phyloP scores from a whole-genome alignment of 2,329 filamentous ascomycete species.

The Leptographium lundbergii region DNA sequence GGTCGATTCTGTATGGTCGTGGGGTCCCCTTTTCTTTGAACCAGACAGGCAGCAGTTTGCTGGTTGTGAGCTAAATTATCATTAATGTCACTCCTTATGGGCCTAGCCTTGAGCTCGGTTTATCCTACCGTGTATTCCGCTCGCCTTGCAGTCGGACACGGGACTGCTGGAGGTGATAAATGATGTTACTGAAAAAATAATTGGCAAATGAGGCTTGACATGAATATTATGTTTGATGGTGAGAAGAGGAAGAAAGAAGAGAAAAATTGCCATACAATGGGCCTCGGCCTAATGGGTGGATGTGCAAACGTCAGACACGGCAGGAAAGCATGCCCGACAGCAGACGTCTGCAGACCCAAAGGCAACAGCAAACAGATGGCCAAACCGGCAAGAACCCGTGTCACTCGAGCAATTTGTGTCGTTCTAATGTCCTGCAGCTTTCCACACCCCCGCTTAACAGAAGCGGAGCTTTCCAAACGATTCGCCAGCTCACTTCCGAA shows the following conservation, averaged over 20 bases:
- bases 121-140: not conserved
- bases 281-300: not conserved
- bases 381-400: not conserved
- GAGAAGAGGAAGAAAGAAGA: not conserved
- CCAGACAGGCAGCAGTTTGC: not conserved
- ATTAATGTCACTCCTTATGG: not conserved
- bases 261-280: not conserved
- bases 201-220: not conserved
- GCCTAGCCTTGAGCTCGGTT: not conserved
- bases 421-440: not conserved
- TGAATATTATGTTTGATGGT: not conserved
- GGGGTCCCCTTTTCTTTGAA: not conserved
- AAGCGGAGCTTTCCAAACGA: not conserved
- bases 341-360: not conserved
- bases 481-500: not conserved
- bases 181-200: not conserved
- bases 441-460: not conserved
- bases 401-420: not conserved
- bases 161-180: not conserved
- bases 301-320: not conserved
- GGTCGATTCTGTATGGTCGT: not conserved
- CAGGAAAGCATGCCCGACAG: not conserved
- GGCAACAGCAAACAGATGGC: not conserved
- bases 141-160: not conserved
- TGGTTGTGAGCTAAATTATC: not conserved